Percentiles rank a stretch among this genome's conserved stretches.
Evolutionary conservation across 2,329 filamentous ascomycete genomes (phyloP).

Genomic region (Talaromyces sp.): DNA sequence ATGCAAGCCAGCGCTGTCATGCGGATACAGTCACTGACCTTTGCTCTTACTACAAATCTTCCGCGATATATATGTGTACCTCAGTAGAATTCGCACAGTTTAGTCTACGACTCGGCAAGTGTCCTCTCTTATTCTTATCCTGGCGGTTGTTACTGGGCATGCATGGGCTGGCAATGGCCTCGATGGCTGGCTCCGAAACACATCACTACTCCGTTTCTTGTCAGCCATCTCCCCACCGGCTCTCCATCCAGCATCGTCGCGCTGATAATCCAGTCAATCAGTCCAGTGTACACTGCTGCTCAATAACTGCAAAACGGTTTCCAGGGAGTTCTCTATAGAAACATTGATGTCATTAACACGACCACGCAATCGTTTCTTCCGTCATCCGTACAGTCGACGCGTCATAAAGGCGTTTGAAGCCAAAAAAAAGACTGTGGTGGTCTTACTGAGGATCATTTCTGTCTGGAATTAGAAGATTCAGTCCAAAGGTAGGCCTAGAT

Average conservation of each 20-base stretch:
- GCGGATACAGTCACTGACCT: too few species aligned
- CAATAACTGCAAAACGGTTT: constrained; percentile 59
- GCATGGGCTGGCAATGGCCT: too few species aligned
- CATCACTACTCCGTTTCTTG: too few species aligned
- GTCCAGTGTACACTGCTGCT: constrained; percentile 59
- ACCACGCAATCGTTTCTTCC: constrained; percentile 21
- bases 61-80: too few species aligned
- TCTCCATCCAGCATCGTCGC: constrained; percentile 47
- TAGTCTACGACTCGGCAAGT: too few species aligned
- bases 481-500: too few species aligned
- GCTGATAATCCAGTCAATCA: constrained; percentile 50
- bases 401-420: constrained; percentile 25
- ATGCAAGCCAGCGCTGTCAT: too few species aligned
- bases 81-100: too few species aligned
- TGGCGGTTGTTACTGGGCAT: too few species aligned
- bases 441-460: constrained; percentile 52
- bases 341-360: constrained; percentile 33
- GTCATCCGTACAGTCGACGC: constrained; percentile 32
- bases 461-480: constrained; percentile 36
- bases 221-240: constrained; percentile 26
- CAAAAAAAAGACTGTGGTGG: constrained; percentile 21
- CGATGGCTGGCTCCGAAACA: too few species aligned
- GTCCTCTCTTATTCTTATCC: too few species aligned
- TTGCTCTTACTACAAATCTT: too few species aligned
- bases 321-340: constrained; percentile 54